A percentile compares a stretch with the other conserved stretches of the same genome.
Evolutionary conservation across 768 basidiomycete genomes (phyloP).

Genomic region (Pulveroboletus sp.): DNA sequence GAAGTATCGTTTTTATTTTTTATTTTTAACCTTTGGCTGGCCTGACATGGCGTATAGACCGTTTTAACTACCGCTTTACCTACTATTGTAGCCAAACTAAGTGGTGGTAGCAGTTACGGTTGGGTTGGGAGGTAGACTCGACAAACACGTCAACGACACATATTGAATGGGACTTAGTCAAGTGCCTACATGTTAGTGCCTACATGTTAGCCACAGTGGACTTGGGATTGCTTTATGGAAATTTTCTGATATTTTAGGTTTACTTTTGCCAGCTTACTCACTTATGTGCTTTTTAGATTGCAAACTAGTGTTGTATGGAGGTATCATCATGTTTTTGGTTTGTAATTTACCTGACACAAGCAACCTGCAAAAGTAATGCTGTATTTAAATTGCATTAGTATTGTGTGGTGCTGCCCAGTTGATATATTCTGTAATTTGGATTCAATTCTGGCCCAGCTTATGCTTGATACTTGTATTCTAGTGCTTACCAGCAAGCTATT

Average conservation of each 20-base stretch:
- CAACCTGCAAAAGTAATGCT: background rate
- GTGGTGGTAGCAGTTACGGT: conserved; percentile 41
- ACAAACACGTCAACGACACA: background rate
- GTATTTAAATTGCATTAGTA: conserved; percentile 32
- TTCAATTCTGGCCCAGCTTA: no score
- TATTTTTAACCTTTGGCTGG: background rate
- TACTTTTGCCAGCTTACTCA: background rate
- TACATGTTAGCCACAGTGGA: conserved; percentile 44
- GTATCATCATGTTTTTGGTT: conserved; percentile 36
- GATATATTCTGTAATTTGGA: no score
- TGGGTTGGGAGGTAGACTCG: conserved; percentile 43
- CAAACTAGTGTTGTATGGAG: conserved; percentile 34
- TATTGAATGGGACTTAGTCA: background rate
- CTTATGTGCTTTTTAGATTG: conserved; percentile 23
- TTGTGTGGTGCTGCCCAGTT: conserved; percentile 43
- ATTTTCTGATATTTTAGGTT: conserved; percentile 38
- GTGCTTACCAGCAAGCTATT: no score
- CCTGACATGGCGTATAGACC: conserved; percentile 26
- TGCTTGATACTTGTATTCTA: no score
- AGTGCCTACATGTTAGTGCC: no score
- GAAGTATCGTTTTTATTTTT: conserved; percentile 35
- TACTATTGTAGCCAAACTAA: conserved; percentile 43
- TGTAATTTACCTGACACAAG: conserved; percentile 2
- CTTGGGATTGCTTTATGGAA: conserved; percentile 45
- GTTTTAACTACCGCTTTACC: conserved; percentile 48